A percentile compares a stretch with the other conserved stretches of the same genome.
Conservation (phyloP, 306 rosid species). For the Hippophae rhamnoides region DNA sequence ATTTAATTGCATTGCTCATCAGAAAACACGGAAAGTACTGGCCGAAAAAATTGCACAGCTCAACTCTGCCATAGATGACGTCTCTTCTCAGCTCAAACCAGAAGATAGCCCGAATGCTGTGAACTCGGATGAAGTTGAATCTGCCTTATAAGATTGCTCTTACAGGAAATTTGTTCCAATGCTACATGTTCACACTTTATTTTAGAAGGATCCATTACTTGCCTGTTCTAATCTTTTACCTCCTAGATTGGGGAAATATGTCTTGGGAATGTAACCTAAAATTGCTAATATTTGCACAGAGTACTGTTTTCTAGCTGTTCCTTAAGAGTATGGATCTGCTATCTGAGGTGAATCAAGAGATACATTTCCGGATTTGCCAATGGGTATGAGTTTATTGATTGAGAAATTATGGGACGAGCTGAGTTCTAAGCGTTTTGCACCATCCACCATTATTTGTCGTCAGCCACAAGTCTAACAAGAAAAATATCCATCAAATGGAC, state of each 20-base stretch:
- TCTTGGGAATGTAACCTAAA: not conserved
- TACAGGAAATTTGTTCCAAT: conserved; percentile 4
- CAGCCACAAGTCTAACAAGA: conserved; percentile 14
- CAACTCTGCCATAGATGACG: conserved; percentile 85
- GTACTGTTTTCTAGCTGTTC: too few relatives aligned
- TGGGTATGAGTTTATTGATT: too few relatives aligned
- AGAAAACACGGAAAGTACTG: conserved; percentile 78
- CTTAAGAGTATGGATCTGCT: too few relatives aligned
- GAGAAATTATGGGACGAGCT: too few relatives aligned
- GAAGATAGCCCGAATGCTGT: conserved; percentile 54
- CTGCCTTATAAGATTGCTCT: conserved; percentile 44
- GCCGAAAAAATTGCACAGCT: conserved; percentile 79
- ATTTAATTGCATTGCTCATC: conserved; percentile 1
- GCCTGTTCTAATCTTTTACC: not conserved
- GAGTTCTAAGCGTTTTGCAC: conserved; percentile 2
- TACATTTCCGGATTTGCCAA: too few relatives aligned
- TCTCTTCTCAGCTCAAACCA: conserved; percentile 67
- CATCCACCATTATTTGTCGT: conserved; percentile 9
- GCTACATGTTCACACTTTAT: conserved; percentile 10
- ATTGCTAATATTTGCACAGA: not conserved
- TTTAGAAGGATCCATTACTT: not conserved
- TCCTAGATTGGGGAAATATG: not conserved
- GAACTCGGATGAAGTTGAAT: conserved; percentile 66
- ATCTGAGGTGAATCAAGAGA: too few relatives aligned
- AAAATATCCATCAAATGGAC: not conserved